These are phyloP conservation scores for Vicia villosa DNA, from an alignment of 306 rosid species.

Conservation along the genomic window DNA sequence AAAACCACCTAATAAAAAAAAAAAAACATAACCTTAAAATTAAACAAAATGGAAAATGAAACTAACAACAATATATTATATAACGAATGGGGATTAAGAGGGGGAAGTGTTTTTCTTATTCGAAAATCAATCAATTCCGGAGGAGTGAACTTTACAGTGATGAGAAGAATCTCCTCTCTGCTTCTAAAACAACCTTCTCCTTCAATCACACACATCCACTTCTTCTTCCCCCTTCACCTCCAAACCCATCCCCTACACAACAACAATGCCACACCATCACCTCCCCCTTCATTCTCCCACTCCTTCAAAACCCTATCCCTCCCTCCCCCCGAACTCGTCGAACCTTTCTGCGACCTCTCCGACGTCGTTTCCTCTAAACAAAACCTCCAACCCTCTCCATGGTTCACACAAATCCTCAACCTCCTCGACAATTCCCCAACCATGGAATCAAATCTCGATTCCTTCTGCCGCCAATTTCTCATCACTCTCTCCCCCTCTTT, in stretches of 20 bases:
- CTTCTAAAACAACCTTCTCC: neutral
- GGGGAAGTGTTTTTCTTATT: neutral
- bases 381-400: constrained; percentile 60
- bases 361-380: constrained; percentile 59
- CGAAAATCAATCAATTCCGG: too few species aligned
- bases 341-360: constrained; percentile 75
- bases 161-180: neutral
- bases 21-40: too few species aligned
- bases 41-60: too few species aligned
- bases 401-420: constrained; percentile 68
- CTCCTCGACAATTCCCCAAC: constrained; percentile 57
- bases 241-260: neutral
- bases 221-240: too few species aligned
- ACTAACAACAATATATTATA: too few species aligned
- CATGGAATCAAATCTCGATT: constrained; percentile 71
- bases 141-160: neutral
- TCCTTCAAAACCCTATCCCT: constrained; percentile 33
- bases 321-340: constrained; percentile 80
- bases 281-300: neutral
- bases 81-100: too few species aligned
- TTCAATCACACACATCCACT: neutral
- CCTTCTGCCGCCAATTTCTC: constrained; percentile 58
- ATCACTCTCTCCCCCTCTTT: constrained; percentile 74
- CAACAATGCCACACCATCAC: constrained; percentile 26
- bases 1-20: too few species aligned